Conservation (phyloP, 1,139 yeast species). For the Sugiyamaella xylanicola region DNA sequence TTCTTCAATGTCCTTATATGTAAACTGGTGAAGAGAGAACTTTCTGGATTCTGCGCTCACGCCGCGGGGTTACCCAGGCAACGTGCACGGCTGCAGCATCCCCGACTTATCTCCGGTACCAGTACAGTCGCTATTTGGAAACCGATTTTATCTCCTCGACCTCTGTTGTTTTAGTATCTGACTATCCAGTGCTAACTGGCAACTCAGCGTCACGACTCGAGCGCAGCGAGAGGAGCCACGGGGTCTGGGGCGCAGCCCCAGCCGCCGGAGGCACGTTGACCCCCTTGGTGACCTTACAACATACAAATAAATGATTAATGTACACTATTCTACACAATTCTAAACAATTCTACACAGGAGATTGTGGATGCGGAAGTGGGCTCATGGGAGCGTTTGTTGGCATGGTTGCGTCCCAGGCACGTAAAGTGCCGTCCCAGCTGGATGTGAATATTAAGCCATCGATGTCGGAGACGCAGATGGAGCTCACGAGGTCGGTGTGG, state of each 20-base stretch:
- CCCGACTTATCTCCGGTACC: not conserved
- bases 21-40: conserved; percentile 13
- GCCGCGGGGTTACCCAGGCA: conserved; percentile 1
- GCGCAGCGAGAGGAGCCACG: not conserved
- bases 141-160: too few species aligned
- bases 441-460: conserved; percentile 52
- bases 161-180: too few species aligned
- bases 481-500: conserved; percentile 62
- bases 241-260: conserved; percentile 1
- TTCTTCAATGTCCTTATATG: not conserved
- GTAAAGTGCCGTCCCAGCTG: conserved; percentile 42
- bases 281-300: not conserved
- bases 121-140: too few species aligned
- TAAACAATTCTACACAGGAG: not conserved
- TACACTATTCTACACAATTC: not conserved
- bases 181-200: too few species aligned
- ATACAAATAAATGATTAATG: not conserved
- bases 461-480: conserved; percentile 69
- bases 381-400: conserved; percentile 4
- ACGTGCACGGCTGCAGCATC: conserved; percentile 9
- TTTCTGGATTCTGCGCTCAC: conserved; percentile 13
- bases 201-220: too few species aligned
- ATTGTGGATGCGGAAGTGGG: conserved; percentile 11
- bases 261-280: not conserved
- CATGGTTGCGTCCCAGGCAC: conserved; percentile 25